Evolutionary conservation across 805 yeast species (phyloP), one percentile per base, ranked within the genome.

Genomic region (Metschnikowia cerradonensis): DNA sequence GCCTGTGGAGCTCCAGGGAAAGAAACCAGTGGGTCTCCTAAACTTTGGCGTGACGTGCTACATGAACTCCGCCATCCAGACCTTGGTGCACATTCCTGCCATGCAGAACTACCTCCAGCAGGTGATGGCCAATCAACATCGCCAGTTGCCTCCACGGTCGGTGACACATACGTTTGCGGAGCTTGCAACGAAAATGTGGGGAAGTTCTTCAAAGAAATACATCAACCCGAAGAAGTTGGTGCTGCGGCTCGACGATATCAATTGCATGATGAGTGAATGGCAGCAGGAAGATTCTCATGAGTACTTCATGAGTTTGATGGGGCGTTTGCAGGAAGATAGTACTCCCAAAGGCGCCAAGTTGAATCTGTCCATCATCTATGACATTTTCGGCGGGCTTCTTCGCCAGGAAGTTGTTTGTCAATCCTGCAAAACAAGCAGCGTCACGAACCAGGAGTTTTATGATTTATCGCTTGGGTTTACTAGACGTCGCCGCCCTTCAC

Each of bases 211-310:
- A 34, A 58, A 55, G 45, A 72, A 76, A 52, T 82, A 78, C 60
- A 75, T 90, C 48, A 87, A 87, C 68, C 98, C 96, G 8, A 82
- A 82, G 58, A 81, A 80, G 61, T 75, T 90, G 60, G 84, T 88
- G 52, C 76, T 76, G 47, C 77, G 90, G 57, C 72, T 88, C 51
- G 88, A 80, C 45, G 96, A 89, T 60, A 89, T 92, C 60, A 90
- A 90, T 67, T 89, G 96, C 65, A 88, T 89, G 96, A 90, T 91
- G 96, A 83, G 90, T 41, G 94, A 85, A 66, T 91, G 96, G 96
- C 91, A 90, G 68, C 99, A 94, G 67, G 98, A 94, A 68, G 99
- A 94, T 68, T 87, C 96, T 0, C 99, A 94, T 68, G 99, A 94
- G 69, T 94, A 91, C 70, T 89, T 86, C 66, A 91, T 91, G 97